Percentiles rank a stretch among this genome's conserved stretches.
phyloP scores from a whole-genome alignment of 805 yeast genomes.

The Pichia exigua region DNA sequence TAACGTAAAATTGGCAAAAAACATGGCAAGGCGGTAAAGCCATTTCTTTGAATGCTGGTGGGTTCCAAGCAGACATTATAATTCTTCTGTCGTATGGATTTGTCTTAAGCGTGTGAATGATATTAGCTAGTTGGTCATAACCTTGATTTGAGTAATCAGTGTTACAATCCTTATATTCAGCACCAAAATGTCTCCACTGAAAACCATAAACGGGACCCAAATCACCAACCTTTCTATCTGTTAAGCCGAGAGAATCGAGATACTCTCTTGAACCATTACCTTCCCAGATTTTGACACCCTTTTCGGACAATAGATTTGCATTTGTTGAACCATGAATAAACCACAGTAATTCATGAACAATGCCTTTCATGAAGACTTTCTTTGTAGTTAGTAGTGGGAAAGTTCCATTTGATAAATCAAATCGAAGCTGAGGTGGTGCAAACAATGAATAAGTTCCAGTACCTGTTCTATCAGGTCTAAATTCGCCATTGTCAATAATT shows the following conservation, averaged over 20 bases:
- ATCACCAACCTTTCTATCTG: slow-evolving; percentile 82
- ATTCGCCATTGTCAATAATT: slow-evolving; percentile 80
- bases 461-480: slow-evolving; percentile 93
- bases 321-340: slow-evolving; percentile 86
- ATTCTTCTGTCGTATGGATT: slow-evolving; percentile 94
- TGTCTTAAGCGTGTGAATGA: slow-evolving; percentile 70
- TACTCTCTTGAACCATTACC: slow-evolving; percentile 95
- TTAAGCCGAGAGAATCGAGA: slow-evolving; percentile 74
- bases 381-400: slow-evolving; percentile 93
- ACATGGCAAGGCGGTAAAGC: slow-evolving; percentile 99
- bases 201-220: slow-evolving; percentile 98
- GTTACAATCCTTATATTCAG: slow-evolving; percentile 79
- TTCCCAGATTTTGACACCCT: slow-evolving; percentile 97
- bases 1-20: slow-evolving; percentile 90
- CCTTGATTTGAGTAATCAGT: slow-evolving; percentile 85
- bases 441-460: slow-evolving; percentile 89
- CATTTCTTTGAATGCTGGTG: slow-evolving; percentile 89
- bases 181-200: slow-evolving; percentile 99
- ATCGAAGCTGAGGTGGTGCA: slow-evolving; percentile 94
- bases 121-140: slow-evolving; percentile 76
- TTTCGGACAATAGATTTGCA: slow-evolving; percentile 65
- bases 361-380: slow-evolving; percentile 82
- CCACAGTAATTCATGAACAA: slow-evolving; percentile 88
- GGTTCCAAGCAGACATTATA: slow-evolving; percentile 97
- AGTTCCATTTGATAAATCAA: slow-evolving; percentile 58